Evolutionary conservation across 2,329 filamentous ascomycete genomes (phyloP), one percentile per base, ranked within the genome.

Genomic region (Aspergillaceae sp.): DNA sequence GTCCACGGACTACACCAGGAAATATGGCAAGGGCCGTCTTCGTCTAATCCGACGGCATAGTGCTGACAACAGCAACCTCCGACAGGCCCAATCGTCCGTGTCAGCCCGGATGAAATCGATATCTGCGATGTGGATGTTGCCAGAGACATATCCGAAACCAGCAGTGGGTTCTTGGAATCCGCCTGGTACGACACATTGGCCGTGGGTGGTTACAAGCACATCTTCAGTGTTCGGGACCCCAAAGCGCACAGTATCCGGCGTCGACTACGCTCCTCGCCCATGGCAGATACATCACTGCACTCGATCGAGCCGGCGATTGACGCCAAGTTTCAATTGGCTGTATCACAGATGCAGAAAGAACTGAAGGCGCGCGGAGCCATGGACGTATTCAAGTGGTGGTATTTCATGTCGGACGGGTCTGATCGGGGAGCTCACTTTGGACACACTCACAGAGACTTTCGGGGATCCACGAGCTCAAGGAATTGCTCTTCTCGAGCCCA

Each of bases 381-480:
- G 0, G 71, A 78, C 48, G 55, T 77, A 0, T 58, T 68, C 38
- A 75, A 75, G 47, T 79, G 75, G 74, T 73, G 64, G 58, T 60
- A 68, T 4, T 75, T 75, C 43, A 67, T 76, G 61, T 60, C 73
- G 0, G 74, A 73, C 0, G 76, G 79, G 78, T 50, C 64, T 82
- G 0, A 61, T 70, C 1, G 49, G 57, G 0, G 76, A 81, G 53
- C 64, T 82, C 0, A 58, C n/a, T n/a, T n/a, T n/a, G n/a, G n/a
- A n/a, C n/a, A n/a, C n/a, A n/a, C n/a, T n/a, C n/a, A n/a, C n/a
- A 65, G 0, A 60, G 59, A 45, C 52, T 45, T 38, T 58, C 7
- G n/a, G 6, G 11, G 55, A 65, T 44, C 71, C 71, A 0, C 67
- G 54, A 62, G 59, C 55, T 82, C 0, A 75, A 80, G 50, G 55